Evolutionary conservation across 2,329 filamentous ascomycete species (phyloP).

Genomic region (Didymella lethalis): DNA sequence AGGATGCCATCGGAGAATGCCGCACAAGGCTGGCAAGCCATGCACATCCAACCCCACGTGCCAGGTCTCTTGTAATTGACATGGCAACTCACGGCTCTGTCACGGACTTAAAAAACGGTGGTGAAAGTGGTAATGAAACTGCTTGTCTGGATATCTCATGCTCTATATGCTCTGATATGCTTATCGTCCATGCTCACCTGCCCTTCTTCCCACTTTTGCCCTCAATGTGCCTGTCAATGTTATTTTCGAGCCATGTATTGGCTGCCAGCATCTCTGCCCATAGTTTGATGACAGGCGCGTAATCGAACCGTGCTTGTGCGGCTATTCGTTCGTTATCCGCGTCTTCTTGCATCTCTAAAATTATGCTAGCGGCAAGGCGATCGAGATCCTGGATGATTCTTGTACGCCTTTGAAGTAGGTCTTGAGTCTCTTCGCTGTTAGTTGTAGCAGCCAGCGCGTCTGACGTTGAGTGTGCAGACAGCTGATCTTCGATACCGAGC

Average conservation of each 20-base stretch:
- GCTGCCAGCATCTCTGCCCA: constrained; percentile 76
- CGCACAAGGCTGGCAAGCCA: neutral
- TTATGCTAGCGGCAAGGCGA: constrained; percentile 52
- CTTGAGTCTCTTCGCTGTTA: constrained; percentile 24
- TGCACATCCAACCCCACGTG: too few species aligned
- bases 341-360: constrained; percentile 57
- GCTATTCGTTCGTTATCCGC: constrained; percentile 63
- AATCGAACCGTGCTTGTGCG: constrained; percentile 69
- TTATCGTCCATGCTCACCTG: neutral
- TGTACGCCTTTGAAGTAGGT: constrained; percentile 33
- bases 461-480: constrained; percentile 27
- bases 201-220: constrained; percentile 7
- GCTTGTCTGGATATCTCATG: neutral
- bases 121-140: too few species aligned
- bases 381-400: constrained; percentile 26
- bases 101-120: too few species aligned
- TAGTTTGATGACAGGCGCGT: constrained; percentile 70
- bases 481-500: constrained; percentile 28
- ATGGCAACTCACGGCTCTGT: too few species aligned
- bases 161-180: neutral
- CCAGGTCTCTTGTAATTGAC: too few species aligned
- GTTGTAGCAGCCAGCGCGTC: constrained; percentile 27
- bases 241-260: constrained; percentile 63
- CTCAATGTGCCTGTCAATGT: constrained; percentile 34
- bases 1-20: neutral